Evolutionary conservation across 345 rosid species (phyloP).

Genomic region (Chamaenerion angustifolium): DNA sequence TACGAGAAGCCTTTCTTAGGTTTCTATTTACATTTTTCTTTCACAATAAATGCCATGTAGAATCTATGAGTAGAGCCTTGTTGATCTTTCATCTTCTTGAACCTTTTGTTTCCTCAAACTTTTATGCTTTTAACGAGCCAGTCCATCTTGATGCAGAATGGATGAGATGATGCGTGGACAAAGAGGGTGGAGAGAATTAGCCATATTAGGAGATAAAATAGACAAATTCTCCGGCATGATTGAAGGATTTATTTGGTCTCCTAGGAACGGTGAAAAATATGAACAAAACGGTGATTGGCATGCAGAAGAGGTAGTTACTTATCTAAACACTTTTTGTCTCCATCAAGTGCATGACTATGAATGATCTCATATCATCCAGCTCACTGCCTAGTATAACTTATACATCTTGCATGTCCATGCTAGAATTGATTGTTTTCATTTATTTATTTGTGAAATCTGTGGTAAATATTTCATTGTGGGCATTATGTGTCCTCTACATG

Average conservation of each 20-base stretch:
- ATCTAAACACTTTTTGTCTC: neutral
- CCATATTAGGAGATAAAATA: slow-evolving; percentile 69
- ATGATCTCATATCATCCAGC: neutral
- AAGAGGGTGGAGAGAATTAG: slow-evolving; percentile 90
- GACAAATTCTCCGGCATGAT: slow-evolving; percentile 83
- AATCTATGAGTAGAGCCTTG: too few species aligned
- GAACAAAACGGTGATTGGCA: slow-evolving; percentile 39
- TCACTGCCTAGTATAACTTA: too few species aligned
- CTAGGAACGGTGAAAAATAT: slow-evolving; percentile 38
- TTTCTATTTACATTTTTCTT: slow-evolving; percentile 3
- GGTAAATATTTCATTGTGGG: too few species aligned
- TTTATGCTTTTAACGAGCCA: neutral
- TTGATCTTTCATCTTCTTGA: too few species aligned
- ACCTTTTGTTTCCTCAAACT: neutral
- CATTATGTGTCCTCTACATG: too few species aligned
- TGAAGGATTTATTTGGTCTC: slow-evolving; percentile 94
- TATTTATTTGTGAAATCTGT: too few species aligned
- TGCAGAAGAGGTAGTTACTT: slow-evolving; percentile 47
- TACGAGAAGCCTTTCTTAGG: slow-evolving; percentile 79
- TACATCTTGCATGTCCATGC: too few species aligned
- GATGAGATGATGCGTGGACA: slow-evolving; percentile 99
- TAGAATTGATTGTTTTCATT: too few species aligned
- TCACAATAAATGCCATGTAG: too few species aligned
- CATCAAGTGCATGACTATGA: neutral
- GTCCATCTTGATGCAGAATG: slow-evolving; percentile 34